Evolutionary conservation across 2,329 filamentous ascomycete species (phyloP), one percentile per base, ranked within the genome.

Genomic region (Lasiodiplodia citricola): DNA sequence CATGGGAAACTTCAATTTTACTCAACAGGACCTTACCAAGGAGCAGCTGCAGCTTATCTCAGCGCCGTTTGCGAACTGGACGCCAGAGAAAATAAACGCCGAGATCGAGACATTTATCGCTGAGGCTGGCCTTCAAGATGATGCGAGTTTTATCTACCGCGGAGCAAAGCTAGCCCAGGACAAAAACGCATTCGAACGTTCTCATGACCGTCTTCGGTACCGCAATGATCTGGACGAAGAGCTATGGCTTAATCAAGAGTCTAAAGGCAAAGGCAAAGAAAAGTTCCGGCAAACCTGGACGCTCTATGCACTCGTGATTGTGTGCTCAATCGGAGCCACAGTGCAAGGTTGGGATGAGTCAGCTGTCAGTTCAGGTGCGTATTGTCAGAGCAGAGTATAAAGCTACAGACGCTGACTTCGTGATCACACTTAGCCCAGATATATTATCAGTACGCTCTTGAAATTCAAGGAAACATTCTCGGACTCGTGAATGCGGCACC

Each of bases 381-480:
- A 54, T 13, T 1, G 18, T 2, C 35, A 23, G 25, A n/a, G 4
- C 3, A 37, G 5, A 28, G 13, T 16, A n/a, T 55, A 35, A 44
- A 23, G 10, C 2, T 3, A 1, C 41, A 18, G n/a, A 7, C 6
- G 51, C n/a, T 76, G 87, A 91, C 77, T 90, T 88, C 0, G 89
- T 90, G 23, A 87, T 90, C 71, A 91, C 91, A 73, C 89, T 47
- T 88, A 57, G 89, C 88, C 6, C 90, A 92, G 71, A 83, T 87
- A 31, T 90, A 91, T 76, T 92, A 90, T 76, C 84, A 85, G 69
- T 71, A 76, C 1, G 82, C 88, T 69, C 91, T 92, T 69, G 86
- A 86, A n/a, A 90, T 92, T 64, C 60, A 28, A 68, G 76, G 80
- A 62, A 70, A 77, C 57, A 84, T 74, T 70, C 83, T 38, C 2